Evolutionary conservation across 148 eudicot species (phyloP).

Genomic region (Drosera capensis): DNA sequence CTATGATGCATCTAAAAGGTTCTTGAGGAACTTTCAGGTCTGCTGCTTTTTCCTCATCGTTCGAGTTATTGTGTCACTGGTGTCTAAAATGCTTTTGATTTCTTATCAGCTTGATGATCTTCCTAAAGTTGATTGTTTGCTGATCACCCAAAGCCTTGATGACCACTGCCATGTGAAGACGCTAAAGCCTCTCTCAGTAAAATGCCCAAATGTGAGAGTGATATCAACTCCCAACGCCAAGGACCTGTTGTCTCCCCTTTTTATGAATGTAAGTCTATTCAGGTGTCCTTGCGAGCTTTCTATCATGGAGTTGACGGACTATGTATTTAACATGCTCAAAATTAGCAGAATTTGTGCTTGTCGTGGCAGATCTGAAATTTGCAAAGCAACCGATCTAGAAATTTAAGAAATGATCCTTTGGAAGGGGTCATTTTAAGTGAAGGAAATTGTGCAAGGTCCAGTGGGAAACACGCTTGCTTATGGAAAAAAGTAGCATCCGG

Average conservation of each 20-base stretch:
- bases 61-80: neutral
- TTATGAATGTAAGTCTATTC: conserved; percentile 42
- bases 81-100: conserved; percentile 5
- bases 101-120: conserved; percentile 70
- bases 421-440: no score
- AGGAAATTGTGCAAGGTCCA: no score
- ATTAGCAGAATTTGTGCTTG: no score
- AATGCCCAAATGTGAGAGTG: conserved; percentile 55
- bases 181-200: conserved; percentile 62
- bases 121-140: conserved; percentile 73
- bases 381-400: no score
- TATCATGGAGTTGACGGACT: neutral
- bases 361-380: no score
- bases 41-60: neutral
- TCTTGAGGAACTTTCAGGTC: conserved; percentile 71
- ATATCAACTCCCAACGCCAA: conserved; percentile 87
- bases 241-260: conserved; percentile 55
- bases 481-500: no score
- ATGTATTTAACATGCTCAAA: no score
- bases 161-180: conserved; percentile 96
- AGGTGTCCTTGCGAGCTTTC: neutral
- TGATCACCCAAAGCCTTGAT: conserved; percentile 90
- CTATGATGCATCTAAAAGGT: conserved; percentile 82
- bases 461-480: no score
- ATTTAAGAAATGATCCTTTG: no score